Conservation (phyloP, 192 early-diverging fungal genomes). For the Entomortierella chlamydospora region DNA sequence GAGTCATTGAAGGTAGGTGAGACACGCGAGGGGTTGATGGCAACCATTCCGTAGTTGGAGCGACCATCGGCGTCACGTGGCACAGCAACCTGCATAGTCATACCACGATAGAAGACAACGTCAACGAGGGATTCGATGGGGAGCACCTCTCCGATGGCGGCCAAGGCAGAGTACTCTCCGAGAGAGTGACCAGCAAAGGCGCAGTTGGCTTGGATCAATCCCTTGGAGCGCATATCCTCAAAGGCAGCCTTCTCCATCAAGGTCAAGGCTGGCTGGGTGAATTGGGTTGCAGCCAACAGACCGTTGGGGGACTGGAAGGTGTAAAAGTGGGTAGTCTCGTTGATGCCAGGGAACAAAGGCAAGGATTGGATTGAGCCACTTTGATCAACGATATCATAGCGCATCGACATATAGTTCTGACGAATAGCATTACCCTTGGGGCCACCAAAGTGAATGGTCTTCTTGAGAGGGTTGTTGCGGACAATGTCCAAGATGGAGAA, state of each 20-base stretch:
- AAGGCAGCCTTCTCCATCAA: conserved; percentile 92
- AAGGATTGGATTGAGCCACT: conserved; percentile 80
- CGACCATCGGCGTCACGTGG: conserved; percentile 78
- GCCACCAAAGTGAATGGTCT: conserved; percentile 92
- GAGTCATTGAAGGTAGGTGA: conserved; percentile 85
- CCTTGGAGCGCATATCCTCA: conserved; percentile 90
- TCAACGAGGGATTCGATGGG: conserved; percentile 88
- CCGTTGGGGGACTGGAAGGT: conserved; percentile 89
- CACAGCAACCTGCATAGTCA: conserved; percentile 98
- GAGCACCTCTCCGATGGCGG: conserved; percentile 88
- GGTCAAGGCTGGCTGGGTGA: conserved; percentile 93
- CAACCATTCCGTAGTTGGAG: conserved; percentile 96
- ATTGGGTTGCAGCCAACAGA: conserved; percentile 93
- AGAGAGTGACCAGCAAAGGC: conserved; percentile 94
- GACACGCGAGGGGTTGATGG: conserved; percentile 94
- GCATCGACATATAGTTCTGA: conserved; percentile 86
- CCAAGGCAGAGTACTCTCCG: conserved; percentile 94
- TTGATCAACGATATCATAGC: conserved; percentile 88
- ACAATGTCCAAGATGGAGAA: conserved; percentile 94
- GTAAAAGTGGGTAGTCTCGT: conserved; percentile 73
- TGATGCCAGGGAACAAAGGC: conserved; percentile 91
- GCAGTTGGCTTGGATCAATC: conserved; percentile 85
- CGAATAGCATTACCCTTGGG: conserved; percentile 85
- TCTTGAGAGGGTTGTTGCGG: conserved; percentile 81
- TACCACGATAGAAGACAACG: conserved; percentile 95